Conservation (phyloP, 306 rosid genomes). For the Vicia sativa region DNA sequence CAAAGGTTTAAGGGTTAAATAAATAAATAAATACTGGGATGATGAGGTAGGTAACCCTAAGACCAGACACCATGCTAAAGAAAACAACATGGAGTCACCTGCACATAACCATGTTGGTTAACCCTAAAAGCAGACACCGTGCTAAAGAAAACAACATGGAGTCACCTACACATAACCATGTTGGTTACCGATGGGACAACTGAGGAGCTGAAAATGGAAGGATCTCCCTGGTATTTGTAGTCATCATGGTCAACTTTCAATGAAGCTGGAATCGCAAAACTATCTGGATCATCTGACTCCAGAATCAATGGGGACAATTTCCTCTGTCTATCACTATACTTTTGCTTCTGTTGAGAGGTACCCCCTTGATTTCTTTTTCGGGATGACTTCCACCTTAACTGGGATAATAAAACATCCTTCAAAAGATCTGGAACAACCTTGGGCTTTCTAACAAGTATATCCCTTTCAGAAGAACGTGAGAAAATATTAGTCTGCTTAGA, state of each 20-base stretch:
- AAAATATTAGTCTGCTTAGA: constrained; percentile 35
- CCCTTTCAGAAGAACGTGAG: constrained; percentile 35
- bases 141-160: constrained; percentile 14
- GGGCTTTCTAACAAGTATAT: constrained; percentile 32
- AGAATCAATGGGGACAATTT: constrained; percentile 33
- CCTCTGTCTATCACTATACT: background rate
- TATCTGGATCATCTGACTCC: constrained; percentile 49
- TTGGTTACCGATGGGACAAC: constrained; percentile 73
- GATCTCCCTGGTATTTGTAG: constrained; percentile 72
- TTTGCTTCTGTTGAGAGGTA: constrained; percentile 40
- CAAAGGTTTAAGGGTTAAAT: background rate
- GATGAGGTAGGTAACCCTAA: background rate
- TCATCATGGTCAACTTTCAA: constrained; percentile 71
- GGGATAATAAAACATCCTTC: constrained; percentile 58
- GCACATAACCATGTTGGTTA: too few relatives aligned
- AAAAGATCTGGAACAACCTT: constrained; percentile 54
- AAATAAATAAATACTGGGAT: background rate
- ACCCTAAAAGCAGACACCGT: constrained; percentile 14
- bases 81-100: too few relatives aligned
- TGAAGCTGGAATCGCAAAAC: constrained; percentile 51
- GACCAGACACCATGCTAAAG: too few relatives aligned
- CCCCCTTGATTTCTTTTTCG: constrained; percentile 60
- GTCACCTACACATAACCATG: constrained; percentile 86
- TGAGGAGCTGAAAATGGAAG: constrained; percentile 60
- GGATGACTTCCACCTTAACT: constrained; percentile 69